phyloP scores from a whole-genome alignment of 306 rosid genomes.

The Trichosanthes truncata region DNA sequence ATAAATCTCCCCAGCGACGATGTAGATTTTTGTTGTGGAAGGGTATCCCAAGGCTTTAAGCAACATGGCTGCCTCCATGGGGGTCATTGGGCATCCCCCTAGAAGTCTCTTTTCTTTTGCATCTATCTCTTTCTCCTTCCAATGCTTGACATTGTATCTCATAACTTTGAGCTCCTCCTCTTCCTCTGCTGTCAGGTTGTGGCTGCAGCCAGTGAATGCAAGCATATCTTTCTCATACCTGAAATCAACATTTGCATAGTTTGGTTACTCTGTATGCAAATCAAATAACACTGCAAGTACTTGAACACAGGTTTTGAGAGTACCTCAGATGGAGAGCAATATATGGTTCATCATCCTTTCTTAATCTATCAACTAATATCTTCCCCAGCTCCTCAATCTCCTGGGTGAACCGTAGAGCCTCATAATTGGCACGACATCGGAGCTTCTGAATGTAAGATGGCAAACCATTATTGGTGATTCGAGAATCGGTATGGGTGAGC shows the following conservation, averaged over 20 bases:
- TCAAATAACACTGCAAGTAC: neutral
- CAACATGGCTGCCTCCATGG: conserved; percentile 85
- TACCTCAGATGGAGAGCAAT: conserved; percentile 95
- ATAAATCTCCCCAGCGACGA: conserved; percentile 92
- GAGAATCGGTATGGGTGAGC: conserved; percentile 85
- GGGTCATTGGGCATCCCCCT: conserved; percentile 99
- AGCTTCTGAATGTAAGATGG: conserved; percentile 77
- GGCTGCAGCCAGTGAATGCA: conserved; percentile 94
- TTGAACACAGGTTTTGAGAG: neutral
- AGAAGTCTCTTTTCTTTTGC: conserved; percentile 48
- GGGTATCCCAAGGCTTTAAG: conserved; percentile 98
- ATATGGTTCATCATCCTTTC: conserved; percentile 57
- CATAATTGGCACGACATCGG: conserved; percentile 81
- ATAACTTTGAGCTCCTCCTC: conserved; percentile 61
- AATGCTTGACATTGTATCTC: conserved; percentile 88
- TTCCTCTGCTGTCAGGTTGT: conserved; percentile 71
- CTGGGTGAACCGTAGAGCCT: conserved; percentile 56
- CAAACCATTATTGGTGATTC: conserved; percentile 82
- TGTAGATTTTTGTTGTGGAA: conserved; percentile 82
- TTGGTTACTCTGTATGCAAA: neutral
- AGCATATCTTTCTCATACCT: conserved; percentile 99
- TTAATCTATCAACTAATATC: conserved; percentile 58
- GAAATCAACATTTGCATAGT: conserved; percentile 10
- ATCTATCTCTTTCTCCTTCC: conserved; percentile 97
- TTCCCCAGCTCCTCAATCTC: conserved; percentile 88